Percentiles rank a stretch among this genome's conserved stretches.
Evolutionary conservation across 2,329 filamentous ascomycete genomes (phyloP).

Genomic region (Ceratocystis cacaofunesta): DNA sequence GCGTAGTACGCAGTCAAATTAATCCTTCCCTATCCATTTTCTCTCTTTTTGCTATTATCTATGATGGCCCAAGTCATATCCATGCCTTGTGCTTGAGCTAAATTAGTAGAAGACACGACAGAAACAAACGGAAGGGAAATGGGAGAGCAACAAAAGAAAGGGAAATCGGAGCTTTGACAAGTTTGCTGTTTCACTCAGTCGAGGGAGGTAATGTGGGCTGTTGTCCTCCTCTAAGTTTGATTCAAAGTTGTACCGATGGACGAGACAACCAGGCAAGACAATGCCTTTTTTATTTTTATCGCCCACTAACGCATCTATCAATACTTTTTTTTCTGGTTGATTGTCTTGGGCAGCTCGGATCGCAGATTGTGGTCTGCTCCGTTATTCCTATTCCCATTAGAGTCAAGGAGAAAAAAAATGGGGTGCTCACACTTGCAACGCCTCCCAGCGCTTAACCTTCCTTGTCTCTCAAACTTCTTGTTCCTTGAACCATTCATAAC

Average conservation of each 20-base stretch:
- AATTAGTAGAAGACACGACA: not conserved
- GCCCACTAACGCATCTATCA: not conserved
- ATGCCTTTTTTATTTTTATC: not conserved
- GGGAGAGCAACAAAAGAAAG: not conserved
- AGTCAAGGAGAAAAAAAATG: not conserved
- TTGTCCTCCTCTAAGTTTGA: not conserved
- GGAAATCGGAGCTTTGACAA: not conserved
- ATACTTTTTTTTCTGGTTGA: not conserved
- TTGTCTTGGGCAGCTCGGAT: slow-evolving; percentile 1
- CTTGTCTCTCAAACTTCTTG: not conserved
- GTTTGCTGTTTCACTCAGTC: not conserved
- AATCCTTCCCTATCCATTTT: not conserved
- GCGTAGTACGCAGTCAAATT: not conserved
- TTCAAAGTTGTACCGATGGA: not conserved
- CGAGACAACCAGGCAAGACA: slow-evolving; percentile 1
- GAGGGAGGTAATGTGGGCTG: not conserved
- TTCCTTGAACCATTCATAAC: not conserved
- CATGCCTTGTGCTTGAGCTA: not conserved
- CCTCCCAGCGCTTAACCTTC: not conserved
- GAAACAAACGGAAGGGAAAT: not conserved
- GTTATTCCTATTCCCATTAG: not conserved
- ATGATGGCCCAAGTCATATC: too few relatives aligned
- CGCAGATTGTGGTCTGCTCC: not conserved
- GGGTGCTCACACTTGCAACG: not conserved
- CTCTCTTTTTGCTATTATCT: not conserved